phyloP scores from a whole-genome alignment of 139 green algal genomes.

The Haematococcus sp. region DNA sequence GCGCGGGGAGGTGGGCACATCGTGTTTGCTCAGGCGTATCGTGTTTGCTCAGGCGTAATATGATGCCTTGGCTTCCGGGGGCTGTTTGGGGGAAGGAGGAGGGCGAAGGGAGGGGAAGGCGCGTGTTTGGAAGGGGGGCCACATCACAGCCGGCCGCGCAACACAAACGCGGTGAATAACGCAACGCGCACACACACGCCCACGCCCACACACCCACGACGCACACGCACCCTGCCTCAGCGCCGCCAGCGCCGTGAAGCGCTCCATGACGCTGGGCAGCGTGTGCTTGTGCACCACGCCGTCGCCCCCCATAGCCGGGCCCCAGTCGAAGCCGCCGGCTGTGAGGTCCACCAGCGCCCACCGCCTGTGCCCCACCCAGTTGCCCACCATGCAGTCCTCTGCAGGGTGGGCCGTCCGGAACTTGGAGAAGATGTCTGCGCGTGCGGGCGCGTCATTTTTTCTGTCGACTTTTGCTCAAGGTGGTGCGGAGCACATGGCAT shows the following conservation, averaged over 20 bases:
- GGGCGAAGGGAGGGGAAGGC: no score
- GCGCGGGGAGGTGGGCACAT: no score
- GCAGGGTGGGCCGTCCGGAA: slow-evolving; percentile 42
- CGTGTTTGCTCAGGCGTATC: no score
- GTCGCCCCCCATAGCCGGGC: slow-evolving; percentile 57
- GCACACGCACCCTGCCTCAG: not conserved
- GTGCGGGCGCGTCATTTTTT: not conserved
- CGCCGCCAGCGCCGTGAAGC: slow-evolving; percentile 28
- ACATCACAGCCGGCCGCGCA: no score
- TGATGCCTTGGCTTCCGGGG: no score
- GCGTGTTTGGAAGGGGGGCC: no score
- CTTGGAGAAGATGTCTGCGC: slow-evolving; percentile 20
- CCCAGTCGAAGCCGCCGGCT: slow-evolving; percentile 57
- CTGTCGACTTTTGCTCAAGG: not conserved
- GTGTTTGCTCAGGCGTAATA: no score
- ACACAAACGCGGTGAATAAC: no score
- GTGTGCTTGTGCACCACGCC: slow-evolving; percentile 51
- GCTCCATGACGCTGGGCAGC: slow-evolving; percentile 43
- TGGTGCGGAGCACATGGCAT: not conserved
- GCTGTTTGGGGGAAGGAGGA: no score
- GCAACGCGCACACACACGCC: no score
- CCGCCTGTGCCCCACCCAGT: slow-evolving; percentile 30
- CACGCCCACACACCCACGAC: no score
- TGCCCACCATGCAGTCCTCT: slow-evolving; percentile 50
- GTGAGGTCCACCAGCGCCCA: slow-evolving; percentile 49